phyloP scores from a whole-genome alignment of 441 rosid species.

The Theobroma grandiflorum region DNA sequence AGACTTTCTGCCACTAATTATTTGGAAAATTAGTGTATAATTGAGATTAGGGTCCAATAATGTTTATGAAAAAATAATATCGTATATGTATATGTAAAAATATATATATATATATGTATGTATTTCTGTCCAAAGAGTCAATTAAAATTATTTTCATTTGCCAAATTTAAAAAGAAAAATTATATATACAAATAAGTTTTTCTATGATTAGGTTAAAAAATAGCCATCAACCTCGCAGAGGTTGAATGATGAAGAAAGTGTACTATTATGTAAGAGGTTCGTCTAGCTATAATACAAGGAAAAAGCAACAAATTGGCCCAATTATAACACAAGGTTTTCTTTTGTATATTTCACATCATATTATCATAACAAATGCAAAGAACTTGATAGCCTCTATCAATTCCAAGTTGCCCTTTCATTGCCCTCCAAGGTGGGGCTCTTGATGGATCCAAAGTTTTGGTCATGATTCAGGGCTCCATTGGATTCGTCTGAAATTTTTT shows the following conservation, averaged over 20 bases:
- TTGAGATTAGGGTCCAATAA: background rate
- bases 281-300: constrained; percentile 18
- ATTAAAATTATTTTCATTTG: background rate
- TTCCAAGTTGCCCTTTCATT: constrained; percentile 11
- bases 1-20: constrained; percentile 4
- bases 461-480: constrained; percentile 37
- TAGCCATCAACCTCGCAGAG: background rate
- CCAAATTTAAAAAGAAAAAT: background rate
- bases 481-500: constrained; percentile 29
- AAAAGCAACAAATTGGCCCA: constrained; percentile 19
- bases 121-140: background rate
- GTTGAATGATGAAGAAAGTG: background rate
- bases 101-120: too few relatives aligned
- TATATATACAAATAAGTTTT: background rate
- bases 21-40: background rate
- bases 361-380: constrained; percentile 16
- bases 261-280: background rate
- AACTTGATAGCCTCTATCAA: constrained; percentile 28
- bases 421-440: constrained; percentile 24
- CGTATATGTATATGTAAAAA: background rate
- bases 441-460: constrained; percentile 30
- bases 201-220: constrained; percentile 4
- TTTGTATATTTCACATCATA: constrained; percentile 18
- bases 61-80: too few relatives aligned
- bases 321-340: constrained; percentile 4